These are phyloP conservation scores for Leucaena leucocephala DNA, from an alignment of 306 rosid species.

Conservation along the genomic window DNA sequence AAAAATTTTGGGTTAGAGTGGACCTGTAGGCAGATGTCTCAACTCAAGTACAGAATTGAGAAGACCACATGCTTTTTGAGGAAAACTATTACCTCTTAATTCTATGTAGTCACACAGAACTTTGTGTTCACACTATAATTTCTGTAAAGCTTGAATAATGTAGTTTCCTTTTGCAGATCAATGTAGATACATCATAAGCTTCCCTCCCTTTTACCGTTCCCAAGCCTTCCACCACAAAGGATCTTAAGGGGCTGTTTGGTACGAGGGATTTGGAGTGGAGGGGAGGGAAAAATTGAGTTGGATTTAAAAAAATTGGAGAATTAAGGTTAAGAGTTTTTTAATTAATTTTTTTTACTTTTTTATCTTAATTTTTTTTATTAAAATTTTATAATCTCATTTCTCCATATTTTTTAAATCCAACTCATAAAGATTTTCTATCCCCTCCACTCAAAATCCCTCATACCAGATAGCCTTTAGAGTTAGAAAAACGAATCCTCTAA, in stretches of 20 bases:
- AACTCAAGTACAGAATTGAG: not conserved
- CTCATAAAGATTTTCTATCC: no score
- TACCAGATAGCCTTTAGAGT: no score
- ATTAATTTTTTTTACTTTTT: no score
- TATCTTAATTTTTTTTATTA: no score
- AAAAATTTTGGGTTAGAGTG: not conserved
- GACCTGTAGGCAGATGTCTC: constrained; percentile 11
- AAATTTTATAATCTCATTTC: no score
- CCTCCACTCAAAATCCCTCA: no score
- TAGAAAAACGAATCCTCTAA: no score
- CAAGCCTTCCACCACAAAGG: not conserved
- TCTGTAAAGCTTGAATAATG: constrained; percentile 4
- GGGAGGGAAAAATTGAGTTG: no score
- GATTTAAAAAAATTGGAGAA: no score
- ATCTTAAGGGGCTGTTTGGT: not conserved
- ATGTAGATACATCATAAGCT: not conserved
- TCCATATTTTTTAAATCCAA: no score
- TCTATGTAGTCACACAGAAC: not conserved
- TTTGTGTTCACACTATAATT: not conserved
- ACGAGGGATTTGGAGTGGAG: no score
- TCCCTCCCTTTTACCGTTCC: not conserved
- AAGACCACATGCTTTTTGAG: not conserved
- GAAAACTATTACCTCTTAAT: not conserved
- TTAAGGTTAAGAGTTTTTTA: no score
- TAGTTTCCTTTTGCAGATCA: not conserved